These are phyloP conservation scores for Vigna reflexopilosa DNA, from an alignment of 306 rosid genomes.

Conservation along the genomic window DNA sequence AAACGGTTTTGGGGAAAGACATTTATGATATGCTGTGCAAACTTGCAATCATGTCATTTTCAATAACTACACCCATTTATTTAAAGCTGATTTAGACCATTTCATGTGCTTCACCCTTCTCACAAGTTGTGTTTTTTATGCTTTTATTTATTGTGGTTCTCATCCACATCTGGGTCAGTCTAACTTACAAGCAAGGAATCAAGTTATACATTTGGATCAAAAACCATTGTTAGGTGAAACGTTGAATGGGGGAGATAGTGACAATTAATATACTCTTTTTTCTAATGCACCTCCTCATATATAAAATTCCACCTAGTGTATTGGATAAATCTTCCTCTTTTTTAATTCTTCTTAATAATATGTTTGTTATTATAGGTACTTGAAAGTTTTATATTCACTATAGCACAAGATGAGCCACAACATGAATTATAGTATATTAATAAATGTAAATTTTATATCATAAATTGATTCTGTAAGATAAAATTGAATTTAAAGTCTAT, in stretches of 20 bases:
- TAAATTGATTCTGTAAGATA: too few relatives aligned
- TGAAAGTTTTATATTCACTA: too few relatives aligned
- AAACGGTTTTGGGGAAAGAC: slow-evolving; percentile 30
- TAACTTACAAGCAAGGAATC: slow-evolving; percentile 52
- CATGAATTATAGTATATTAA: too few relatives aligned
- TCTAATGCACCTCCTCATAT: slow-evolving; percentile 32
- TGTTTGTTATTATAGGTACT: not conserved
- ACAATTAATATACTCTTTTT: slow-evolving; percentile 36
- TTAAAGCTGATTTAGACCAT: slow-evolving; percentile 46
- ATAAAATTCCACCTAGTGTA: slow-evolving; percentile 45
- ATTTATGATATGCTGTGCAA: slow-evolving; percentile 2
- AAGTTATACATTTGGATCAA: slow-evolving; percentile 36
- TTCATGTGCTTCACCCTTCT: slow-evolving; percentile 52
- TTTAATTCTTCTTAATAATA: not conserved
- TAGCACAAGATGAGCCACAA: too few relatives aligned
- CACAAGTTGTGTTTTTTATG: slow-evolving; percentile 26
- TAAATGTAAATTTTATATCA: too few relatives aligned
- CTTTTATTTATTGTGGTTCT: slow-evolving; percentile 33
- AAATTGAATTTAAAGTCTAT: too few relatives aligned
- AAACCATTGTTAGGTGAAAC: slow-evolving; percentile 56
- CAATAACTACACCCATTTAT: slow-evolving; percentile 53
- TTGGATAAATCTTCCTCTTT: not conserved
- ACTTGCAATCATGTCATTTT: slow-evolving; percentile 45
- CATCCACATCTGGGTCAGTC: slow-evolving; percentile 36
- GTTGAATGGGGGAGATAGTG: slow-evolving; percentile 47